Base-by-base conservation (phyloP, 2,329 filamentous ascomycete genomes). In the Rhinocladiella mackenziei region DNA sequence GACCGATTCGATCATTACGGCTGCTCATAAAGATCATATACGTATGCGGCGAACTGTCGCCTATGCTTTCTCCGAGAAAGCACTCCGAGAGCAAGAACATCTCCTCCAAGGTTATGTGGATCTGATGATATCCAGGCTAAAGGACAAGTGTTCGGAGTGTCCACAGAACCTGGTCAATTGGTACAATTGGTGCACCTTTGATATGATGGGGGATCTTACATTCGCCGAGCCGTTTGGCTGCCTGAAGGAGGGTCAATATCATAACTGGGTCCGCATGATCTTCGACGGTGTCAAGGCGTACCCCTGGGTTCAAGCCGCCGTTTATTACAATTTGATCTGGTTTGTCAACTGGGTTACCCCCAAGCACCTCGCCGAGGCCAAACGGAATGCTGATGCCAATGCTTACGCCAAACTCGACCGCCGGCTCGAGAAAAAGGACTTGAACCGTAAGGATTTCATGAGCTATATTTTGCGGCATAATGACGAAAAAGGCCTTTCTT, bases 1-100 rank as follows among this genome's bases (percentile, higher is more conserved):
- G n/a, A n/a, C n/a, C n/a, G n/a, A n/a, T n/a, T n/a, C n/a, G n/a
- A n/a, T n/a, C n/a, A n/a, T n/a, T n/a, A n/a, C n/a, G n/a, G n/a
- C n/a, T n/a, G n/a, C n/a, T n/a, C n/a, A n/a, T n/a, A n/a, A n/a
- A n/a, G n/a, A n/a, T n/a, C n/a, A n/a, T n/a, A n/a, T n/a, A n/a
- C n/a, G n/a, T 10, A 10, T 30, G 5, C 28, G 28, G n/a, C 28
- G 28, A n/a, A 10, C 15, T 5, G 42, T 73, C 5, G 56, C 62
- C 0, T 61, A 65, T 42, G 67, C 64, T 0, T 72, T 73, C 48
- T 69, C 68, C 0, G 69, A 72, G 30, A 63, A 61, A 34, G 63
- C 65, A 1, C 39, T 74, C 10, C 55, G 56, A 5, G 61, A 63
- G 8, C 69, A 70, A 44, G 67, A 67, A 39, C 43, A 55, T 1